phyloP scores from a whole-genome alignment of 2,329 filamentous ascomycete species.

The Trichoderma sp. region DNA sequence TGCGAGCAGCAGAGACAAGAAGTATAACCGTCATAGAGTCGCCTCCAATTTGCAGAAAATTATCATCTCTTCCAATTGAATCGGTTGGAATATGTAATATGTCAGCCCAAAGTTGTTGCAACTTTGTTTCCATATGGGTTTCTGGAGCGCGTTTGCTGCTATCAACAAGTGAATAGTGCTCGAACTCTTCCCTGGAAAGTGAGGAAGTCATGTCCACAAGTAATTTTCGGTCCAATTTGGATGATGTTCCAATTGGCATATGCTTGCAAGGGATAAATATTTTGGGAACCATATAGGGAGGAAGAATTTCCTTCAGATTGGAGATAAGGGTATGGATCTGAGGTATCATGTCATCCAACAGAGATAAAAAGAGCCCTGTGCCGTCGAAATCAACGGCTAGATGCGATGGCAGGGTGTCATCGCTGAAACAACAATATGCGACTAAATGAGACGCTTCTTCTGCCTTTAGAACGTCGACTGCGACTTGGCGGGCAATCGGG shows the following conservation, averaged over 20 bases:
- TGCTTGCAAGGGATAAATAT: neutral
- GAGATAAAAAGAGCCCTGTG: neutral
- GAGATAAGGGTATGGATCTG: neutral
- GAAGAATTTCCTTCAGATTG: neutral
- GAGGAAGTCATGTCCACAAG: neutral
- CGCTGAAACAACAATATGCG: neutral
- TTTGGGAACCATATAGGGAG: neutral
- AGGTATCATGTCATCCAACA: neutral
- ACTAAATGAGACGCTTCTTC: neutral
- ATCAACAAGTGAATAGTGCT: neutral
- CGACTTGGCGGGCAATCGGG: neutral
- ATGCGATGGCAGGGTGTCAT: neutral
- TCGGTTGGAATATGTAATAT: neutral
- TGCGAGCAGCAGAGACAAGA: neutral
- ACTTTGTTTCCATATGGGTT: neutral
- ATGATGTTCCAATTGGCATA: neutral
- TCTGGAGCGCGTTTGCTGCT: neutral
- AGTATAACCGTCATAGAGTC: conserved; percentile 20
- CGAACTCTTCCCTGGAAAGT: neutral
- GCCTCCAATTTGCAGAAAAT: conserved; percentile 22
- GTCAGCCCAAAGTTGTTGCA: neutral
- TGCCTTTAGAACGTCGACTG: neutral
- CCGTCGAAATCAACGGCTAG: neutral
- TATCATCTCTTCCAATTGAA: conserved; percentile 21
- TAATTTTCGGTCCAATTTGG: conserved; percentile 1